Evolutionary conservation across 108 stramenopile genomes (phyloP).

Genomic region (Skeletonema marinoi): DNA sequence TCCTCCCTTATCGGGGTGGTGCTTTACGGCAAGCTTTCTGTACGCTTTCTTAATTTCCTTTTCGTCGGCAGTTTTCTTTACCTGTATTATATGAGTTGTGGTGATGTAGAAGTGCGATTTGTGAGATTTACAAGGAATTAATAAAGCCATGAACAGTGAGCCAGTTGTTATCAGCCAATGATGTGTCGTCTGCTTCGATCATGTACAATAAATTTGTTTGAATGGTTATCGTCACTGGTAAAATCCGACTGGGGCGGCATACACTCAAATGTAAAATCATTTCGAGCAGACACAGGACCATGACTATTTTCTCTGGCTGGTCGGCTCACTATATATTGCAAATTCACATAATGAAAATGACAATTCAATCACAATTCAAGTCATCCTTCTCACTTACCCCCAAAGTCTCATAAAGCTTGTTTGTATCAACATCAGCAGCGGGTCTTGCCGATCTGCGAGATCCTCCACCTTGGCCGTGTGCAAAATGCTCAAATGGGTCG

Average conservation of each 20-base stretch:
- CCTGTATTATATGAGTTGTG: constrained; percentile 20
- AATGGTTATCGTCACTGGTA: constrained; percentile 52
- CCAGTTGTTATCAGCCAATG: neutral
- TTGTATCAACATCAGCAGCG: constrained; percentile 71
- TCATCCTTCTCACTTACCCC: constrained; percentile 58
- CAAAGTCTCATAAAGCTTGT: constrained; percentile 84
- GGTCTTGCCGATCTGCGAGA: constrained; percentile 31
- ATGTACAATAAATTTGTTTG: constrained; percentile 61
- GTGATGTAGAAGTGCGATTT: neutral
- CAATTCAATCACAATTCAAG: neutral
- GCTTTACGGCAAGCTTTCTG: constrained; percentile 19
- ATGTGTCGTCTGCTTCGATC: constrained; percentile 31
- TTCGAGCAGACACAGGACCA: constrained; percentile 13
- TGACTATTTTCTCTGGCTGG: neutral
- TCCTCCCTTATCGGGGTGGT: constrained; percentile 28
- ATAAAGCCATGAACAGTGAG: neutral
- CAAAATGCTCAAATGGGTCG: constrained; percentile 88
- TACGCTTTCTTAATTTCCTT: constrained; percentile 37
- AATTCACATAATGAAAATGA: neutral
- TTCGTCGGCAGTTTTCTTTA: constrained; percentile 71
- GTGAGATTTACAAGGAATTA: neutral
- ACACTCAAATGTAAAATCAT: constrained; percentile 55
- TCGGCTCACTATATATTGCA: neutral
- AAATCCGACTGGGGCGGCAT: constrained; percentile 62
- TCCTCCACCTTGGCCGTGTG: constrained; percentile 59